Evolutionary conservation across 768 basidiomycete genomes (phyloP).

Genomic region (Mycena belliarum): DNA sequence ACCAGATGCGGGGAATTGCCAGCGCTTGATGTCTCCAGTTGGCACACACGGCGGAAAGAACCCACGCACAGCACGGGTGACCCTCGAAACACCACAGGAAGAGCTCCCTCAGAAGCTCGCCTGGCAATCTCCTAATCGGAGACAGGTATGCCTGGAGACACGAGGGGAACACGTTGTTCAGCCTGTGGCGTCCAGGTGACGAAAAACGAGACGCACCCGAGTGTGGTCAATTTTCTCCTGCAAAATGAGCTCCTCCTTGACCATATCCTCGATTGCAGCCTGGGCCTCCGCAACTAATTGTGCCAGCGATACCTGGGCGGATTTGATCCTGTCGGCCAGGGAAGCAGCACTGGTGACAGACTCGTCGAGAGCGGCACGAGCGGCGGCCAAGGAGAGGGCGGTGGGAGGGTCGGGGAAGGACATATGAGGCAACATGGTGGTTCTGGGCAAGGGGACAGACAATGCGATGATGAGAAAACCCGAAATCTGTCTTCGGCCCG

Average conservation of each 20-base stretch:
- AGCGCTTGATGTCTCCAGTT: constrained; percentile 68
- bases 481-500: not conserved
- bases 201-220: constrained; percentile 1
- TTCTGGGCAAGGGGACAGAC: constrained; percentile 5
- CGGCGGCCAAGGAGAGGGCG: constrained; percentile 6
- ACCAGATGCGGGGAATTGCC: constrained; percentile 72
- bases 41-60: constrained; percentile 66
- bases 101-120: constrained; percentile 72
- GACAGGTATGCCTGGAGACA: constrained; percentile 60
- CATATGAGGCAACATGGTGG: constrained; percentile 8
- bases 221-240: constrained; percentile 51
- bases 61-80: constrained; percentile 76
- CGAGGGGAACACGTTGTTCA: constrained; percentile 17
- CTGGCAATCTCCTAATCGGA: constrained; percentile 69
- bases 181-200: not conserved
- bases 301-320: constrained; percentile 56
- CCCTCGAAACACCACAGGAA: constrained; percentile 71
- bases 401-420: constrained; percentile 13
- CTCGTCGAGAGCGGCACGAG: constrained; percentile 22
- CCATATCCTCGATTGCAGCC: constrained; percentile 54
- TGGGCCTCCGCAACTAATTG: constrained; percentile 58
- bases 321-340: constrained; percentile 49
- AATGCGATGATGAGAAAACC: constrained; percentile 14
- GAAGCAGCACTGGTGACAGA: constrained; percentile 1
- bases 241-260: constrained; percentile 46